phyloP scores from a whole-genome alignment of 2,329 filamentous ascomycete species.

The Penicillium italicum region DNA sequence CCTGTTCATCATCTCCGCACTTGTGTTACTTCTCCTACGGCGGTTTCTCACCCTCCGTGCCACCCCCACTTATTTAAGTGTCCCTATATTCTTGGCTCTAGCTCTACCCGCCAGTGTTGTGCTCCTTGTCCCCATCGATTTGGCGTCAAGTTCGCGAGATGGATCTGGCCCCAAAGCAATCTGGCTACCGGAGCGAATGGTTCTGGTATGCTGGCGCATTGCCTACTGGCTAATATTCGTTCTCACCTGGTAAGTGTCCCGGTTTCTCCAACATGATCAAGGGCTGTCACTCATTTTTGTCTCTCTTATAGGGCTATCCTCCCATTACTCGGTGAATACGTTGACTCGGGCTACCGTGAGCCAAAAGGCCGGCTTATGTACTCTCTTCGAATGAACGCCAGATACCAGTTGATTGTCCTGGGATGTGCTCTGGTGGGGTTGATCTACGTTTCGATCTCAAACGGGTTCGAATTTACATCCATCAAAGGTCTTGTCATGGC shows the following conservation, averaged over 20 bases:
- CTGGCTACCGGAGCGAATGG: constrained; percentile 74
- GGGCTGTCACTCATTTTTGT: constrained; percentile 8
- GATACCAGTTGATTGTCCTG: constrained; percentile 80
- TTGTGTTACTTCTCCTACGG: constrained; percentile 79
- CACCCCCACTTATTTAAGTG: constrained; percentile 82
- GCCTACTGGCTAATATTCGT: constrained; percentile 96
- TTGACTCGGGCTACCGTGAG: constrained; percentile 88
- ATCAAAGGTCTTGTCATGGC: constrained; percentile 89
- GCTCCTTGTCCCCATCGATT: constrained; percentile 88
- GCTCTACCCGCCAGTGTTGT: constrained; percentile 88
- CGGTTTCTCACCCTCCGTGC: constrained; percentile 86
- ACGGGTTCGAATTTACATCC: constrained; percentile 66
- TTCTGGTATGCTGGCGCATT: constrained; percentile 89
- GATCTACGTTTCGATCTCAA: constrained; percentile 77
- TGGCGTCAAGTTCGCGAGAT: constrained; percentile 76
- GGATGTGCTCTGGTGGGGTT: constrained; percentile 67
- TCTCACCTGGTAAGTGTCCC: constrained; percentile 71
- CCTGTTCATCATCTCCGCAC: constrained; percentile 67
- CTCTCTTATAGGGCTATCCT: constrained; percentile 69
- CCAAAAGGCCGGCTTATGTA: constrained; percentile 76
- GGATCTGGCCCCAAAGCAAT: constrained; percentile 74
- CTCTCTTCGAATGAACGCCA: constrained; percentile 79
- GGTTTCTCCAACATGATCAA: neutral
- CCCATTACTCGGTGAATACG: constrained; percentile 88
- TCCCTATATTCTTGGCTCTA: constrained; percentile 94